Evolutionary conservation across 2,329 filamentous ascomycete genomes (phyloP).

Genomic region (Stagonosporopsis chrysanthemi): DNA sequence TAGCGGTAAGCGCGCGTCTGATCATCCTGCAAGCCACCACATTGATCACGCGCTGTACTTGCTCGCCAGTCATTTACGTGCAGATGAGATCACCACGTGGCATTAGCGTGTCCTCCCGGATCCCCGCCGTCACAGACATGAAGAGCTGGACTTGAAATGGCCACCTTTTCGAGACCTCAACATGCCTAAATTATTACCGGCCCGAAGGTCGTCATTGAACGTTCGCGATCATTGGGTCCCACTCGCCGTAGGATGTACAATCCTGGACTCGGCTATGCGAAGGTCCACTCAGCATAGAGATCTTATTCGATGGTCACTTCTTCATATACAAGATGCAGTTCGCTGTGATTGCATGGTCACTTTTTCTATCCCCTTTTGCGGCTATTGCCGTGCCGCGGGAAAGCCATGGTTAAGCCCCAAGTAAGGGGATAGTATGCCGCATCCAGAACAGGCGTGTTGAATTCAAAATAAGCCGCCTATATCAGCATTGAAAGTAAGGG

Average conservation of each 20-base stretch:
- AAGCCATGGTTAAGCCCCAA: not conserved
- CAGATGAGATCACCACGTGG: constrained; percentile 14
- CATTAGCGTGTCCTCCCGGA: constrained; percentile 9
- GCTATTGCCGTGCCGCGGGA: not conserved
- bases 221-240: not conserved
- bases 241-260: not conserved
- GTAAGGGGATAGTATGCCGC: constrained; percentile 2
- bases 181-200: not conserved
- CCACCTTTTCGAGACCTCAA: not conserved
- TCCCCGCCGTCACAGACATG: constrained; percentile 8
- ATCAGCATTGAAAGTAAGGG: constrained; percentile 2
- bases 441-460: not conserved
- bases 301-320: constrained; percentile 19
- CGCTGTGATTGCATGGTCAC: constrained; percentile 18
- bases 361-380: not conserved
- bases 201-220: not conserved
- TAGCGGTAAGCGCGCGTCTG: constrained; percentile 17
- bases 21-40: constrained; percentile 19
- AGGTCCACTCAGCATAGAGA: not conserved
- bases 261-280: constrained; percentile 10
- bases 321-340: not conserved
- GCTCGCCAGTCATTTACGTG: not conserved
- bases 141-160: not conserved
- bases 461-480: not conserved
- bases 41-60: constrained; percentile 6